Evolutionary conservation across 1,284 basidiomycete species (phyloP).

Genomic region (Limonomyces culmigenus): DNA sequence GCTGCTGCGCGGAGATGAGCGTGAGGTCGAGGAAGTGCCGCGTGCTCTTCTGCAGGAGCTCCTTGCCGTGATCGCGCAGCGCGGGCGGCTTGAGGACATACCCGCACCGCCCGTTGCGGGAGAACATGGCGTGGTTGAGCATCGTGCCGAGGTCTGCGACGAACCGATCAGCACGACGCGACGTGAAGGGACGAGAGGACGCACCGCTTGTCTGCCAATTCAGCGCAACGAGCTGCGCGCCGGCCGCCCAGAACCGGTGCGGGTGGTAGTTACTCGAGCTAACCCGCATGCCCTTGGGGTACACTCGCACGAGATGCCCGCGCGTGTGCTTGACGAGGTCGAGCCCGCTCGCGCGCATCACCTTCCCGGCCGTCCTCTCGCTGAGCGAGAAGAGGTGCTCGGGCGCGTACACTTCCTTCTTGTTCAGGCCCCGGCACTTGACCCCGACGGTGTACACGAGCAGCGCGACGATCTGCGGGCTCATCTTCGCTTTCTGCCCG

Average conservation of each 20-base stretch:
- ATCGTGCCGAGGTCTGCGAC: conserved; percentile 15
- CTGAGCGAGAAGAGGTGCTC: conserved; percentile 91
- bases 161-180: conserved; percentile 8
- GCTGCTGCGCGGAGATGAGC: conserved; percentile 88
- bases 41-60: conserved; percentile 58
- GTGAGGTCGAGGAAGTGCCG: too few species aligned
- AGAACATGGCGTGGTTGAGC: conserved; percentile 49
- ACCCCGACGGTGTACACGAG: conserved; percentile 94
- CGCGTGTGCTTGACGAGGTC: conserved; percentile 35
- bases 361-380: conserved; percentile 65
- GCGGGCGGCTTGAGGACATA: conserved; percentile 34
- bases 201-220: conserved; percentile 39
- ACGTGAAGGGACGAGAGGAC: background rate
- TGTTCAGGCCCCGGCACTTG: conserved; percentile 85
- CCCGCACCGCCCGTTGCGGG: conserved; percentile 33
- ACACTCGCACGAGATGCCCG: conserved; percentile 35
- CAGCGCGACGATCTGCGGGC: conserved; percentile 53
- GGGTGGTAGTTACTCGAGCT: conserved; percentile 35
- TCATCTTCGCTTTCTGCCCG: conserved; percentile 46
- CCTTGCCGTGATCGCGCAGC: conserved; percentile 23
- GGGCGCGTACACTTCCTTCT: conserved; percentile 73
- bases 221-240: conserved; percentile 43
- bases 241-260: conserved; percentile 35
- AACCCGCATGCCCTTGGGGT: conserved; percentile 40
- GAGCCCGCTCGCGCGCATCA: conserved; percentile 37